These are phyloP conservation scores for Datura wrightii DNA, from an alignment of 257 asterid genomes.

Conservation along the genomic window DNA sequence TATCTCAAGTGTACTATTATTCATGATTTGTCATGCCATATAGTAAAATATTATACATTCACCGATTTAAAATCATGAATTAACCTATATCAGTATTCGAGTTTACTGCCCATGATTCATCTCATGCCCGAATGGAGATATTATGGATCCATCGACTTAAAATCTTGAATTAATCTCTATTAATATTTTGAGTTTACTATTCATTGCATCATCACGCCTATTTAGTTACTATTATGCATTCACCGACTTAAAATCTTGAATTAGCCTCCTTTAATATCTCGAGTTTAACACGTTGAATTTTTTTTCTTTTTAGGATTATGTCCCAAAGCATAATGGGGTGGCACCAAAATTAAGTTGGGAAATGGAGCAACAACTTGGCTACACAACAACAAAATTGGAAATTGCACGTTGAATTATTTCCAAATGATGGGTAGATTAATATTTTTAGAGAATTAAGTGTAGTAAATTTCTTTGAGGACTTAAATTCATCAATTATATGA, in stretches of 20 bases:
- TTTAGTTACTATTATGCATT: too few relatives aligned
- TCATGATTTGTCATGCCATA: too few relatives aligned
- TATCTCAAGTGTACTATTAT: background rate
- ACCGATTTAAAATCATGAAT: too few relatives aligned
- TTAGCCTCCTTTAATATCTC: background rate
- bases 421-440: background rate
- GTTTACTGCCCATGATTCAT: too few relatives aligned
- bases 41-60: too few relatives aligned
- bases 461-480: slow-evolving; percentile 20
- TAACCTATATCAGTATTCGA: too few relatives aligned
- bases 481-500: slow-evolving; percentile 12
- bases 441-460: background rate
- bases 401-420: slow-evolving; percentile 71
- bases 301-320: slow-evolving; percentile 58
- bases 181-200: too few relatives aligned
- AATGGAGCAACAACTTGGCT: slow-evolving; percentile 85
- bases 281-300: background rate
- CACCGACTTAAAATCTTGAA: background rate
- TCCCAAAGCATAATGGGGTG: slow-evolving; percentile 61
- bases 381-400: slow-evolving; percentile 59
- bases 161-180: too few relatives aligned
- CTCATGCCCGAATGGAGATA: too few relatives aligned
- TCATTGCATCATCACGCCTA: too few relatives aligned
- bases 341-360: slow-evolving; percentile 86
- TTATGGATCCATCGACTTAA: too few relatives aligned